Evolutionary conservation across 176 grass and related monocot species (phyloP).

Genomic region (Triticum timopheevii): DNA sequence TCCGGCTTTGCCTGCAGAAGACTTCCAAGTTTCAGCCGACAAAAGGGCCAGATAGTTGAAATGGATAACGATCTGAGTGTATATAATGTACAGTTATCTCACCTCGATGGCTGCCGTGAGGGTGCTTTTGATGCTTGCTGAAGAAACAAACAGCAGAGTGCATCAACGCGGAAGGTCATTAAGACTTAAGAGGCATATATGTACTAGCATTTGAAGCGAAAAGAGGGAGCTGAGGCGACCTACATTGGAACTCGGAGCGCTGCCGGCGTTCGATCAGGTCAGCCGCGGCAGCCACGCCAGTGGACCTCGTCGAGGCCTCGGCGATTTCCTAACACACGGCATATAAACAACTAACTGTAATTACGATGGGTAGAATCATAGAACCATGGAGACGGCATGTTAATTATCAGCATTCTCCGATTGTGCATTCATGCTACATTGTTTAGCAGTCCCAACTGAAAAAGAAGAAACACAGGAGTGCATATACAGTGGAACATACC

Average conservation of each 20-base stretch:
- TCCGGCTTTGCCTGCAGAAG: conserved; percentile 71
- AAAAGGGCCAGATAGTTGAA: background rate
- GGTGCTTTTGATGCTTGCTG: conserved; percentile 77
- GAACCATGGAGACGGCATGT: background rate
- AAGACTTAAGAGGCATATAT: background rate
- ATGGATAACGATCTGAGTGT: background rate
- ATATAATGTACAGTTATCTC: background rate
- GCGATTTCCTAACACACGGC: conserved; percentile 49
- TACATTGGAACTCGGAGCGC: conserved; percentile 95
- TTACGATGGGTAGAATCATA: background rate
- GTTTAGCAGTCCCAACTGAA: no score
- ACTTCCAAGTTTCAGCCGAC: background rate
- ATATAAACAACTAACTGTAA: background rate
- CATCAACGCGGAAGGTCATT: background rate
- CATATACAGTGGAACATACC: conserved; percentile 40
- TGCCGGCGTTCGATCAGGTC: conserved; percentile 92
- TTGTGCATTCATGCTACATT: no score
- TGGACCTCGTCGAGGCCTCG: conserved; percentile 47
- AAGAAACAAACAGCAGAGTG: background rate
- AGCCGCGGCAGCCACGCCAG: conserved; percentile 60
- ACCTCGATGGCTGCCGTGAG: conserved; percentile 69
- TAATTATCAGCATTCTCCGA: no score
- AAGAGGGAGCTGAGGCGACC: conserved; percentile 12
- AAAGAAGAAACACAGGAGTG: no score
- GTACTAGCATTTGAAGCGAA: background rate